Evolutionary conservation across 169 alveolate species (phyloP).

Genomic region (Plasmodium knowlesi): DNA sequence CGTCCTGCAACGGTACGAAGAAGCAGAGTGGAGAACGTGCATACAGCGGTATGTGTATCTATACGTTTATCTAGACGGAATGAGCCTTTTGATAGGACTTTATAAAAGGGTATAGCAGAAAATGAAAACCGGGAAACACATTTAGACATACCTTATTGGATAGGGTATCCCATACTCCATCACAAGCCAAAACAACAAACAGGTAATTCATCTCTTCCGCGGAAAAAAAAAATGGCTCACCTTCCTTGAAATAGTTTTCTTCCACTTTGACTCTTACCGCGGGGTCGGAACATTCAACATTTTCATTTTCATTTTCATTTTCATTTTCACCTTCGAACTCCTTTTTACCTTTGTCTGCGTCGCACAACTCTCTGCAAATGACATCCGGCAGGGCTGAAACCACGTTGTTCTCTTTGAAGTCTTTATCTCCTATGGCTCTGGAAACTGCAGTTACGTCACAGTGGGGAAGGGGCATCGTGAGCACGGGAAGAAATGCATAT

Average conservation of each 20-base stretch:
- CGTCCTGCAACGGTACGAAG: constrained; percentile 22
- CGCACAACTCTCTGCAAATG: constrained; percentile 50
- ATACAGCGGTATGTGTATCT: background rate
- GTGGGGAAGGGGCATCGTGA: background rate
- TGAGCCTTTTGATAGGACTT: background rate
- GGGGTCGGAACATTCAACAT: background rate
- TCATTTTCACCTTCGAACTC: background rate
- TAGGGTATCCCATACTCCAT: constrained; percentile 74
- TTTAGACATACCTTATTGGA: constrained; percentile 33
- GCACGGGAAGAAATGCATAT: background rate
- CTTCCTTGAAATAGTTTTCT: constrained; percentile 46
- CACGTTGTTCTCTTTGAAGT: constrained; percentile 52
- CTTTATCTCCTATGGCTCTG: constrained; percentile 73
- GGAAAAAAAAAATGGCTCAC: constrained; percentile 24
- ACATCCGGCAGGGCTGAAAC: constrained; percentile 71
- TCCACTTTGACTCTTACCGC: background rate
- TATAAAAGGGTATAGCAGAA: background rate
- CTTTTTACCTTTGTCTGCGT: background rate
- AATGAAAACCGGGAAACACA: background rate
- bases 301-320: background rate
- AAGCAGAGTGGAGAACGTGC: background rate
- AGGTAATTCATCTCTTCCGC: constrained; percentile 61
- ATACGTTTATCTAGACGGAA: background rate
- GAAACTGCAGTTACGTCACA: constrained; percentile 12
- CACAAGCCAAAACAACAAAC: constrained; percentile 74